phyloP scores from a whole-genome alignment of 176 grass and related monocot species.

The Poa pratensis region DNA sequence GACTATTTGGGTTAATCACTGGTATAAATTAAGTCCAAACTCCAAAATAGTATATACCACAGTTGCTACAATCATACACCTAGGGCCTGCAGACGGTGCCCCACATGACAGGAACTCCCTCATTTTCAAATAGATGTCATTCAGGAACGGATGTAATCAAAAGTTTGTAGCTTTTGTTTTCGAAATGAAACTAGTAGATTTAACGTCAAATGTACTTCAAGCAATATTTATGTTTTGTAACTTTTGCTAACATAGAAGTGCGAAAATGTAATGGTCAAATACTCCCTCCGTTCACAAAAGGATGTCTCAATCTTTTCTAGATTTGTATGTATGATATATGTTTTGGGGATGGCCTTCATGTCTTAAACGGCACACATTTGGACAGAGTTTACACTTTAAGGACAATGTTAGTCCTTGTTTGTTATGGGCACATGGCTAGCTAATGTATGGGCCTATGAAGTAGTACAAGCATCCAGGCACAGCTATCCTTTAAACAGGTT shows the following conservation, averaged over 20 bases:
- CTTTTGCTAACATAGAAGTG: slow-evolving; percentile 5
- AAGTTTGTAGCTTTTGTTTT: neutral
- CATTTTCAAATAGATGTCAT: slow-evolving; percentile 16
- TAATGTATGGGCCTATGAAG: neutral
- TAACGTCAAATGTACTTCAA: slow-evolving; percentile 6
- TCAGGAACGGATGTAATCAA: neutral
- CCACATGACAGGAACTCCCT: neutral
- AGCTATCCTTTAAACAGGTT: slow-evolving; percentile 16
- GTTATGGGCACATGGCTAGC: neutral
- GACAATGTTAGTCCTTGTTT: slow-evolving; percentile 1
- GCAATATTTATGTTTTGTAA: neutral
- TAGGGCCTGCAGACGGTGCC: neutral
- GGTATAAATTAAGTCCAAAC: neutral
- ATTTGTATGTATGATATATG: too few species aligned
- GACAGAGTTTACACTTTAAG: neutral
- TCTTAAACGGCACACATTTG: slow-evolving; percentile 23
- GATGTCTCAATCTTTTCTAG: too few species aligned
- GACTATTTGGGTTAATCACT: slow-evolving; percentile 11
- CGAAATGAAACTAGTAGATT: slow-evolving; percentile 19
- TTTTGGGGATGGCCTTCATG: neutral
- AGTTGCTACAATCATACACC: slow-evolving; percentile 15
- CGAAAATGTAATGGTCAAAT: slow-evolving; percentile 26
- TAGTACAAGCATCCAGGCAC: neutral
- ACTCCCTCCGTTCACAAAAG: too few species aligned
- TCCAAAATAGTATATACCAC: neutral